phyloP scores from a whole-genome alignment of 768 basidiomycete genomes.

The Paxillus rubicundulus region DNA sequence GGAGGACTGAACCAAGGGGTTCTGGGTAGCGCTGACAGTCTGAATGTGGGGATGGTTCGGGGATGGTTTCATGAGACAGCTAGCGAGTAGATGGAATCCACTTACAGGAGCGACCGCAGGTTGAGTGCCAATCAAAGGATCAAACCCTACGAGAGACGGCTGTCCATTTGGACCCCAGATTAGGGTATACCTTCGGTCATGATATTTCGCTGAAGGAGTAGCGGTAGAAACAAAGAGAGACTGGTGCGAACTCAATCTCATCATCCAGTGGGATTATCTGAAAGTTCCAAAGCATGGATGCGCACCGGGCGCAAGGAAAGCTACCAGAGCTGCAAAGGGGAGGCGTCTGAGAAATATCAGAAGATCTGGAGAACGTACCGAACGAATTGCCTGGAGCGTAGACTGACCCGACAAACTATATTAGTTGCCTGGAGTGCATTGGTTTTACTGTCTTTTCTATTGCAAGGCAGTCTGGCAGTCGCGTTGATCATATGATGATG shows the following conservation, averaged over 20 bases:
- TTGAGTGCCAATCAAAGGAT: constrained; percentile 1
- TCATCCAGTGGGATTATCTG: constrained; percentile 12
- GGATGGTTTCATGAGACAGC: background rate
- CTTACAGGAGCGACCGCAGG: constrained; percentile 6
- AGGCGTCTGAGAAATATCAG: background rate
- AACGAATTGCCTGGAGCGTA: background rate
- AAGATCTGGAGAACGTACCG: background rate
- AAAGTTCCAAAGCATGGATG: constrained; percentile 18
- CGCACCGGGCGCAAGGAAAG: constrained; percentile 29
- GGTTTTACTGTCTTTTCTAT: background rate
- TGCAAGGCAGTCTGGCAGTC: background rate
- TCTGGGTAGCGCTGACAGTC: constrained; percentile 6
- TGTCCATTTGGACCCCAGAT: constrained; percentile 28
- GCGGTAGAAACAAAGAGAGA: constrained; percentile 1
- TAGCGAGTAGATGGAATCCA: background rate
- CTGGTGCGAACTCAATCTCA: constrained; percentile 13
- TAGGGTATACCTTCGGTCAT: constrained; percentile 22
- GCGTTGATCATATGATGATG: no score
- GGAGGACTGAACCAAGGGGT: background rate
- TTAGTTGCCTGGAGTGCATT: no score
- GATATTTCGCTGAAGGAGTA: constrained; percentile 10
- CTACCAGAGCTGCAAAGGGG: constrained; percentile 17
- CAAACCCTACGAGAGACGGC: constrained; percentile 25
- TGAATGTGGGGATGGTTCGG: constrained; percentile 2
- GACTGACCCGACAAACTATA: background rate